Base-by-base conservation (phyloP, 768 basidiomycete genomes). In the Hypholoma sublateritium region DNA sequence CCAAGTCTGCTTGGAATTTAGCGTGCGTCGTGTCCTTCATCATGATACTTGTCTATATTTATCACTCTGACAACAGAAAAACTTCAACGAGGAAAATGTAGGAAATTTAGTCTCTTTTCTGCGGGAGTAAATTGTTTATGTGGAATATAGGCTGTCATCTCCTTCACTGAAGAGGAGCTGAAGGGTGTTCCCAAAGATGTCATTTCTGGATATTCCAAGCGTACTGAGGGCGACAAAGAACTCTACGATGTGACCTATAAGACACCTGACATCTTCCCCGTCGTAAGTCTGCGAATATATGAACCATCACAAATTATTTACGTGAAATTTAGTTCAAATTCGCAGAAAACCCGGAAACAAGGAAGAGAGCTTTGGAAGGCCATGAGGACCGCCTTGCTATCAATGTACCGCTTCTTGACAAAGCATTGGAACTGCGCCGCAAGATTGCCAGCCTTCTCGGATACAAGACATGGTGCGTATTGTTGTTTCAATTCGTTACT, bases 71-170 rank as follows among this genome's bases (percentile, higher is more conserved):
- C 49, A 12, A 32, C 41, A 89, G 87, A 91, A 88, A 86, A 91
- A 93, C 73, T 92, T 88, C 74, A 93, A 93, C 63, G 92, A 95
- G 70, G 93, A 95, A 67, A 85, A 89, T 43, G 90, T 88, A 60
- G 55, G 76, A 60, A 4, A 8, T 12, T 11, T 32, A 5, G 28
- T 16, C 34, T 21, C 37, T 49, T 7, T 37, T 8, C 17, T 12
- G 9, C 22, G 2, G 19, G 24, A 16, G 1, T 22, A 24, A 52
- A 36, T 39, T 65, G 19, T 19, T 39, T 46, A 54, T 17, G 24
- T 32, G 0, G 13, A 11, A 41, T 32, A 16, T 56, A 91, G 89
- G 84, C 80, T 21, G 70, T 73, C 24, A 74, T 91, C 46, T 74
- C 78, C 4, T 91, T 92, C 64, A 89, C 87, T 0, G 72, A 72